Base-by-base conservation (phyloP, 352 stramenopile species). In the Peronospora destructor region DNA sequence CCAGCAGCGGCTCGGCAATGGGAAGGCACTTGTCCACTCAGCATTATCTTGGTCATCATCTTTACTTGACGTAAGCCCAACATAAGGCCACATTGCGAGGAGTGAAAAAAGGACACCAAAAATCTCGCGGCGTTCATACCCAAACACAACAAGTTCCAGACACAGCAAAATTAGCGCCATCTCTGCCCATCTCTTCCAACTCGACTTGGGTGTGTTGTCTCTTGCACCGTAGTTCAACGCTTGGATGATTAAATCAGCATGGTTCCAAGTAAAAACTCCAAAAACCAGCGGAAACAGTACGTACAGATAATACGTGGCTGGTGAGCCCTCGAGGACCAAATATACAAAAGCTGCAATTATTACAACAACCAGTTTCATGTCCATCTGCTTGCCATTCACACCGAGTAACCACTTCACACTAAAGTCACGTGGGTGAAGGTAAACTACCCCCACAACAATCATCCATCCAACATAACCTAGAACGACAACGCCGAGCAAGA, bases 391-490 rank as follows among this genome's bases (percentile, higher is more conserved):
- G 19, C 62, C 62, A 9, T 11, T 0, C 10, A 23, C 45, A 40
- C 62, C 53, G 32, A 71, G 53, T 7, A 77, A 38, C 54, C 51
- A 68, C 6, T 45, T 52, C 14, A 76, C 26, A 11, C 41, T 44
- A 35, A 78, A 76, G 6, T 49, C 45, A 28, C 34, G 38, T 4
- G 76, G 71, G n/a, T 81, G 62, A 12, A 85, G 33, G 39, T 81
- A 85, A 17, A 70, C 75, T 12, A 87, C 53, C 2, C 61, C 59
- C 7, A 91, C 32, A 1, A 90, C 61, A 29, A 71, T 14, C 26
- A 94, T 86, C 80, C 80, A 94, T 44, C 83, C 75, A 0, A 88
- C 19, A 49, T 94, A 94, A 0, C 83, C 83, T 9, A 73, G 28
- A 3, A 91, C 76, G 23, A 94, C 80, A n/a, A 86, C 53, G 17